Evolutionary conservation across 257 asterid genomes (phyloP).

Genomic region (Jasminum sambac): DNA sequence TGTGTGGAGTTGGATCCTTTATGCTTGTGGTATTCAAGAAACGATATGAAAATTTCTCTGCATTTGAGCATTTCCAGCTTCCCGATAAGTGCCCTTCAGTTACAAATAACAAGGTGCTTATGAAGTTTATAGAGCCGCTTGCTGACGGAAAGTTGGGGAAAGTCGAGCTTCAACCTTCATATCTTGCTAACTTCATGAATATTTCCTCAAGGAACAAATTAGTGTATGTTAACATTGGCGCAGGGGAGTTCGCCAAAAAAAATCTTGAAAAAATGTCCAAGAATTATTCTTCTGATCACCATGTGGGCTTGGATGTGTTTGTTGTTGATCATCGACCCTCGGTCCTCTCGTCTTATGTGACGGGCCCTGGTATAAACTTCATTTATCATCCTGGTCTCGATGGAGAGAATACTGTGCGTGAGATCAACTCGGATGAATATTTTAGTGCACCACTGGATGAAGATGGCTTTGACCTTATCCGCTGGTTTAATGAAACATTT

Average conservation of each 20-base stretch:
- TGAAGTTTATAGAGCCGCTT: conserved; percentile 69
- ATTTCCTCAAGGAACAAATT: conserved; percentile 73
- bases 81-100: conserved; percentile 69
- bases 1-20: conserved; percentile 51
- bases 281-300: conserved; percentile 48
- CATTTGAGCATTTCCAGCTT: conserved; percentile 50
- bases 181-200: conserved; percentile 64
- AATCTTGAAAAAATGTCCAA: conserved; percentile 41
- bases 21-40: conserved; percentile 65
- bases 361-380: conserved; percentile 66
- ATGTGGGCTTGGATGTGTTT: conserved; percentile 46
- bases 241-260: conserved; percentile 55
- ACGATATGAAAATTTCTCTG: conserved; percentile 37
- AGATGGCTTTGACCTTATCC: conserved; percentile 62
- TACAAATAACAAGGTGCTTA: conserved; percentile 49
- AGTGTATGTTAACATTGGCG: conserved; percentile 72
- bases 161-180: conserved; percentile 30
- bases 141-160: conserved; percentile 5
- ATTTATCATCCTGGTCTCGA: conserved; percentile 69
- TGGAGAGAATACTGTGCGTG: conserved; percentile 35
- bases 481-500: conserved; percentile 71
- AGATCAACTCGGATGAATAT: conserved; percentile 49
- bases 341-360: conserved; percentile 61
- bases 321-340: conserved; percentile 72
- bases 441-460: conserved; percentile 61